A percentile compares a stretch with the other conserved stretches of the same genome.
phyloP scores from a whole-genome alignment of 352 stramenopile genomes.

The Globisporangium yorkense region DNA sequence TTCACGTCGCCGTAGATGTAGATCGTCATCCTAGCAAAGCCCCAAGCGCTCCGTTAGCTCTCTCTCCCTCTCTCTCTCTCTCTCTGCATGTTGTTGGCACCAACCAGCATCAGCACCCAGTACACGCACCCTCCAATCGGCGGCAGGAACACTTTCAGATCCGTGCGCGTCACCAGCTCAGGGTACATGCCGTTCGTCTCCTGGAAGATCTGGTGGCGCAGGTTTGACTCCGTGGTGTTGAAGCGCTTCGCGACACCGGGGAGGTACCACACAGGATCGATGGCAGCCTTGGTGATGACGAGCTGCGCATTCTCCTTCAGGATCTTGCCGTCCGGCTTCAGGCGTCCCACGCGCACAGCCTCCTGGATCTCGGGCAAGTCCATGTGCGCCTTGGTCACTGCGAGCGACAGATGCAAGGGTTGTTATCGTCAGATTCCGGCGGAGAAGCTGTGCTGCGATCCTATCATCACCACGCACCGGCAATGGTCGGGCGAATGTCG shows the following conservation, averaged over 20 bases:
- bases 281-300: constrained; percentile 95
- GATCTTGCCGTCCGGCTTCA: constrained; percentile 96
- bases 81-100: neutral
- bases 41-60: neutral
- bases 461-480: constrained; percentile 25
- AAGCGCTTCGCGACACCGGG: constrained; percentile 98
- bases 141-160: constrained; percentile 98
- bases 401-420: neutral
- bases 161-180: constrained; percentile 96
- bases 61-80: neutral
- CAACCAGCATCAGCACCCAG: neutral
- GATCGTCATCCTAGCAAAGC: constrained; percentile 71
- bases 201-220: constrained; percentile 97
- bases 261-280: constrained; percentile 99
- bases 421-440: no score
- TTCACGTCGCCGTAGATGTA: constrained; percentile 99
- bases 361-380: constrained; percentile 99
- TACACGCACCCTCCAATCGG: constrained; percentile 93
- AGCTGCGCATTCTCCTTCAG: constrained; percentile 88
- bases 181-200: constrained; percentile 99
- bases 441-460: no score
- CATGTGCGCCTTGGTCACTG: constrained; percentile 95
- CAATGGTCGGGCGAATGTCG: constrained; percentile 98
- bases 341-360: constrained; percentile 86
- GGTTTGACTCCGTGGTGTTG: constrained; percentile 92